These are phyloP conservation scores for Botrytis squamosa DNA, from an alignment of 2,329 filamentous ascomycete genomes.

Conservation along the genomic window DNA sequence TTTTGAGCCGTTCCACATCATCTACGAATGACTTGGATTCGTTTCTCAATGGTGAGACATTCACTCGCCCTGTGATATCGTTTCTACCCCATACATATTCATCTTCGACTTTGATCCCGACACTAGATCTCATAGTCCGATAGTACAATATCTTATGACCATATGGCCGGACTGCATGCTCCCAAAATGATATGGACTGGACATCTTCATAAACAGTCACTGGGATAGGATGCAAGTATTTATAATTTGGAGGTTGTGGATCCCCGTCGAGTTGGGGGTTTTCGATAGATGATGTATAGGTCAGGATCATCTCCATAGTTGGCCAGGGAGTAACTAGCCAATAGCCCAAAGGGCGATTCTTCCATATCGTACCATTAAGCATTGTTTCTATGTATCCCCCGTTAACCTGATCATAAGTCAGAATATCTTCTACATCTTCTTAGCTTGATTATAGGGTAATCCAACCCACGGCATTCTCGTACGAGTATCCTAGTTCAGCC, in stretches of 20 bases:
- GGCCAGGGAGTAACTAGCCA: not conserved
- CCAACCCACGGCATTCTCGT: conserved; percentile 25
- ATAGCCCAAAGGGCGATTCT: not conserved
- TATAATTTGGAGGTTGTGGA: conserved; percentile 2
- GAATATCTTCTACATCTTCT: not conserved
- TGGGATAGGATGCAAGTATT: conserved; percentile 24
- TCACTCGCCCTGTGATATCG: not conserved
- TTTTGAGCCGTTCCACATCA: not conserved
- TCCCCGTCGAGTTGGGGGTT: not conserved
- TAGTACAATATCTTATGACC: conserved; percentile 24
- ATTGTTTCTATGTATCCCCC: not conserved
- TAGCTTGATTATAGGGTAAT: not conserved
- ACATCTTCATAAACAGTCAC: conserved; percentile 27
- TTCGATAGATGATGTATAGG: not conserved
- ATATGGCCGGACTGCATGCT: conserved; percentile 21
- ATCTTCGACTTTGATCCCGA: not conserved
- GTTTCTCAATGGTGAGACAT: not conserved
- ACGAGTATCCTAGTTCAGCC: conserved; percentile 26
- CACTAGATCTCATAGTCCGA: conserved; percentile 10
- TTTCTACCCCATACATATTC: not conserved
- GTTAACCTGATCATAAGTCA: not conserved
- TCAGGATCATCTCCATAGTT: not conserved
- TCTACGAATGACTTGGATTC: not conserved
- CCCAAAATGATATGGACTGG: conserved; percentile 29
- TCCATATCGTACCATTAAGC: not conserved